phyloP scores from a whole-genome alignment of 306 rosid species.

The Inga oerstediana region DNA sequence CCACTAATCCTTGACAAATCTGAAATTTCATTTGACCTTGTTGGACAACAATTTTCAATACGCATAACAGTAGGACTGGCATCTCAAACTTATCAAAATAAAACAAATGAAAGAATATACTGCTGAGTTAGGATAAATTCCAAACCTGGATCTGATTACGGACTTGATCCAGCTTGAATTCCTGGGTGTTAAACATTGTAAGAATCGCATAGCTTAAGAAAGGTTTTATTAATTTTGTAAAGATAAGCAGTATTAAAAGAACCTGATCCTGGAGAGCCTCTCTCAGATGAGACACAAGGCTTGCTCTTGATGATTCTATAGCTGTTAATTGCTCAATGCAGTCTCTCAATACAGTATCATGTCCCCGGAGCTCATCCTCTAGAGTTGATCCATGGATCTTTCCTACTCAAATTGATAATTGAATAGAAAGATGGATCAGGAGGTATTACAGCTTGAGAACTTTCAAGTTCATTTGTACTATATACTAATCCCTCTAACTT shows the following conservation, averaged over 20 bases:
- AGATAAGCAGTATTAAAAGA: constrained; percentile 5
- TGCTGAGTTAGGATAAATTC: background rate
- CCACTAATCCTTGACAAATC: background rate
- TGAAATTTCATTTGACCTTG: background rate
- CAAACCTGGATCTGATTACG: constrained; percentile 72
- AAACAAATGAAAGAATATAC: background rate
- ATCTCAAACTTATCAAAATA: constrained; percentile 5
- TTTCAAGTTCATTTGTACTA: background rate
- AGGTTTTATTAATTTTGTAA: background rate
- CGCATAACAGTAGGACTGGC: background rate
- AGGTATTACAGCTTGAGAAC: constrained; percentile 5
- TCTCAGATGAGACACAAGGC: constrained; percentile 62
- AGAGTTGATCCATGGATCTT: constrained; percentile 55
- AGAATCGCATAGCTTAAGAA: constrained; percentile 19
- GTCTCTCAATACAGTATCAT: constrained; percentile 54
- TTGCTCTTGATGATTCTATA: constrained; percentile 66
- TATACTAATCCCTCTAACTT: background rate
- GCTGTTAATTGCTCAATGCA: constrained; percentile 63
- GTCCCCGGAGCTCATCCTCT: constrained; percentile 65
- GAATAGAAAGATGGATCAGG: constrained; percentile 17
- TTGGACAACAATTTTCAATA: background rate
- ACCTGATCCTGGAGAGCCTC: constrained; percentile 83
- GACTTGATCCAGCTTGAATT: constrained; percentile 69
- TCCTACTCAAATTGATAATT: constrained; percentile 36
- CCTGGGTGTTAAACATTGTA: constrained; percentile 42